A percentile compares a stretch with the other conserved stretches of the same genome.
phyloP scores from a whole-genome alignment of 164 flowering plant genomes.

The Magnolia officinalis region DNA sequence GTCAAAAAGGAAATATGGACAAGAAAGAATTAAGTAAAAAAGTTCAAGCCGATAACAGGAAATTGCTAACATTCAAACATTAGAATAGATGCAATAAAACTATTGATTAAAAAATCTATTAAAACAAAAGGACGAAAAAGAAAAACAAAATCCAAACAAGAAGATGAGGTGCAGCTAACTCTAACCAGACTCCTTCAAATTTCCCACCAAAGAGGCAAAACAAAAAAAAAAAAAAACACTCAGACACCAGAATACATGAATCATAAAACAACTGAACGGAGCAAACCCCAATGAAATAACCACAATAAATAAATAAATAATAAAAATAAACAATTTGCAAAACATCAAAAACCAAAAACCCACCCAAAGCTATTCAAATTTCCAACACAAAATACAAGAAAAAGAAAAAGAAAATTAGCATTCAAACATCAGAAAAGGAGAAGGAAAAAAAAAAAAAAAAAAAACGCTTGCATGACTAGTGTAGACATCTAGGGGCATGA shows the following conservation, averaged over 20 bases:
- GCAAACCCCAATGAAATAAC: not conserved
- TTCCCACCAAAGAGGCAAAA: not conserved
- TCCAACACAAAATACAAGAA: not conserved
- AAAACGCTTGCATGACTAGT: too few relatives aligned
- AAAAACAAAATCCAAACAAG: too few relatives aligned
- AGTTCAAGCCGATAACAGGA: not conserved
- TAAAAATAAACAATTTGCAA: not conserved
- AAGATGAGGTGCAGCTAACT: not conserved
- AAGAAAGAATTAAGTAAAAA: not conserved
- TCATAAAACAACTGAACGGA: not conserved
- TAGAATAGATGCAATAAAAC: too few relatives aligned
- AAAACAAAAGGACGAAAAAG: not conserved
- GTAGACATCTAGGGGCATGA: too few relatives aligned
- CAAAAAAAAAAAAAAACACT: not conserved
- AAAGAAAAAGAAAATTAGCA: not conserved
- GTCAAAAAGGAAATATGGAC: too few relatives aligned
- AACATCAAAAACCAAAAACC: not conserved
- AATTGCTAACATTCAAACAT: not conserved
- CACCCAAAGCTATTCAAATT: not conserved
- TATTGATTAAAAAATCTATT: not conserved
- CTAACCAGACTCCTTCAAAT: not conserved
- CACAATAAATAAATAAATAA: not conserved
- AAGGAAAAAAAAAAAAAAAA: too few relatives aligned
- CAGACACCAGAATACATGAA: not conserved
- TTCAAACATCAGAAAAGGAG: not conserved